phyloP scores from a whole-genome alignment of 305 asterid species.

The Fraxinus velutina region DNA sequence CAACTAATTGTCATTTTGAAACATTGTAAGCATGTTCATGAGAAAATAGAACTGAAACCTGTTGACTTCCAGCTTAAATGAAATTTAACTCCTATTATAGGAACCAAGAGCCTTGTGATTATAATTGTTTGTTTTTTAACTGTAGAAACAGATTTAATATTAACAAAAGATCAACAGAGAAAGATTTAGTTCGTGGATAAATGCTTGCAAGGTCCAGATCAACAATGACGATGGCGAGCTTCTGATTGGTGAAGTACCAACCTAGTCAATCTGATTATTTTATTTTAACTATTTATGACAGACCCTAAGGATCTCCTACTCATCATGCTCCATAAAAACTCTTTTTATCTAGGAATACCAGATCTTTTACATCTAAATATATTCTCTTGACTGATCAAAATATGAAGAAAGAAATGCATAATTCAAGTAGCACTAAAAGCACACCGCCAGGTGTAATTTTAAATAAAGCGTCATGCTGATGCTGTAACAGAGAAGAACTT shows the following conservation, averaged over 20 bases:
- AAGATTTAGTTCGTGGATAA: not conserved
- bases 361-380: not conserved
- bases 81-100: not conserved
- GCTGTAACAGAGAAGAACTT: conserved; percentile 12
- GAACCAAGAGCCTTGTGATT: not conserved
- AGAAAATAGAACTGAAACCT: not conserved
- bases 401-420: not conserved
- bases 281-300: not conserved
- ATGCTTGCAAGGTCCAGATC: not conserved
- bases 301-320: not conserved
- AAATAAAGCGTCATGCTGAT: not conserved
- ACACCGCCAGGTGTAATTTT: not conserved
- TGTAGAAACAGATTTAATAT: not conserved
- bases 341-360: not conserved
- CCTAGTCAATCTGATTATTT: not conserved
- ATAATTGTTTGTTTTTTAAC: not conserved
- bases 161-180: not conserved
- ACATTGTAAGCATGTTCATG: not conserved
- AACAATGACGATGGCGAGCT: not conserved
- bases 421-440: not conserved
- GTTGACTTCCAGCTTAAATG: not conserved
- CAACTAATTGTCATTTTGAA: not conserved
- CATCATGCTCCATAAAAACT: not conserved
- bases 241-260: not conserved
- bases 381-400: not conserved